Base-by-base conservation (phyloP, 2,329 filamentous ascomycete genomes). In the Ascochyta viciae-villosae region DNA sequence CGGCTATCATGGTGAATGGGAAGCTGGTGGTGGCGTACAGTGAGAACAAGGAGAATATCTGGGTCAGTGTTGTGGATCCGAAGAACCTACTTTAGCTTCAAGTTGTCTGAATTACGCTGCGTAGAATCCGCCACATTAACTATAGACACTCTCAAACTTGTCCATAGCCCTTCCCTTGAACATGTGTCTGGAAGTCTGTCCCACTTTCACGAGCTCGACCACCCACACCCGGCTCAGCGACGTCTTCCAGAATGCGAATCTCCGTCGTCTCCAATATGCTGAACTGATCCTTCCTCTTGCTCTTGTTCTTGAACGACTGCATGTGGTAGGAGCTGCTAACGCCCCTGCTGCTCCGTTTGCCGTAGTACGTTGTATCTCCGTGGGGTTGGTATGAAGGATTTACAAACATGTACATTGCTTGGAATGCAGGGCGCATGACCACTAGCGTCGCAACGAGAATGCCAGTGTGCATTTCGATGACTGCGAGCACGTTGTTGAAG, bases 21-120 rank as follows among this genome's bases (percentile, higher is more conserved):
- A 61, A 58, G 26, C 22, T 61, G 19, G 51, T 61, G 1, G 51
- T 61, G 13, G 40, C 47, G 26, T 61, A 61, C 19, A 61, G 58
- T 24, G 58, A 61, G 51, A 61, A 61, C 12, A 61, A 61, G 44
- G 58, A 61, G 51, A 61, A 61, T 23, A 61, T 61, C 5, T 61
- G 58, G 54, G 54, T 61, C 13, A 61, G 51, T 26, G 47, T 61
- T 16, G 48, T 61, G 7, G 51, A 55, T 34, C 54, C 54, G 6
- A 47, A 53, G 39, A 55, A 58, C 19, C 48, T 61, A 26, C 35
- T 16, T 4, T 61, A 26, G 29, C 15, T 31, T 12, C 9, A 3
- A 31, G 12, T 15, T 3, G 29, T 29, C 12, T 31, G 1, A 6
- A 13, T 1, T 31, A 3, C 29, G 13, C 29, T 31, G 10, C 13